phyloP scores from a whole-genome alignment of 1,139 yeast genomes.

The Spathaspora sp. region DNA sequence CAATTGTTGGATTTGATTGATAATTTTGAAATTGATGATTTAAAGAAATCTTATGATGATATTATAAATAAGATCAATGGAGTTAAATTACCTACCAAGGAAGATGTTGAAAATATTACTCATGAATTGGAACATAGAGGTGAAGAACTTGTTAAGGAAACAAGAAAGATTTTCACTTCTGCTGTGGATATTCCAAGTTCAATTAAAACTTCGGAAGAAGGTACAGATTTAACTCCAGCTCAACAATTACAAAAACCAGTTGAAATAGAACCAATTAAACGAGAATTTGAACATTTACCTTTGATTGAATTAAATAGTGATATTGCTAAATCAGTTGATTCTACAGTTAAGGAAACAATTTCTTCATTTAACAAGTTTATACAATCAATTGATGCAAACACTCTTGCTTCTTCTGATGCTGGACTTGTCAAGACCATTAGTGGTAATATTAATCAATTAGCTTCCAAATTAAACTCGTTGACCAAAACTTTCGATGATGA shows the following conservation, averaged over 20 bases:
- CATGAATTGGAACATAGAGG: slow-evolving; percentile 33
- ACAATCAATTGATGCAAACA: slow-evolving; percentile 44
- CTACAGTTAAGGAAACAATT: slow-evolving; percentile 47
- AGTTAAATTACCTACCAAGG: slow-evolving; percentile 32
- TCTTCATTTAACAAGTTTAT: slow-evolving; percentile 55
- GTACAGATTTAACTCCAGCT: slow-evolving; percentile 33
- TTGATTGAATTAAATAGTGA: slow-evolving; percentile 28
- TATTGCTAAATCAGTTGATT: slow-evolving; percentile 32
- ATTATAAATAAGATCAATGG: slow-evolving; percentile 22
- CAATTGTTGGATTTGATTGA: slow-evolving; percentile 42
- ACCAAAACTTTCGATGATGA: slow-evolving; percentile 46
- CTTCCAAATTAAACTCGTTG: slow-evolving; percentile 32
- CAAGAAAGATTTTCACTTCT: slow-evolving; percentile 31
- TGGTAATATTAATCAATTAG: slow-evolving; percentile 32
- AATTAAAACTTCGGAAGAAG: slow-evolving; percentile 7
- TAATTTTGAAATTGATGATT: slow-evolving; percentile 36
- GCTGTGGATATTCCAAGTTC: slow-evolving; percentile 1
- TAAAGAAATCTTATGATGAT: slow-evolving; percentile 21
- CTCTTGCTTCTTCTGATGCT: slow-evolving; percentile 29
- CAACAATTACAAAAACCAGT: slow-evolving; percentile 44
- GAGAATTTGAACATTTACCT: slow-evolving; percentile 35
- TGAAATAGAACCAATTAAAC: slow-evolving; percentile 35
- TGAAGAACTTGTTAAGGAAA: slow-evolving; percentile 38
- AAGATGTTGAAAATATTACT: slow-evolving; percentile 34
- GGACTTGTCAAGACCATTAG: slow-evolving; percentile 31